phyloP scores from a whole-genome alignment of 176 grass and related monocot genomes.

The barley (Hordeum vulgare) region MorexV3_pseudomolecules_assembly NC_058518.1:513696989-513697488 shows the following conservation, averaged over 20 bases:
- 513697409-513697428: slow-evolving; percentile 71
- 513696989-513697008: neutral
- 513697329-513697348: neutral
- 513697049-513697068: neutral
- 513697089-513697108: neutral
- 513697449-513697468: slow-evolving; percentile 72
- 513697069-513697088: neutral
- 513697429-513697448: slow-evolving; percentile 73
- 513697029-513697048: neutral
- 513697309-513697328: neutral
- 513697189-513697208: neutral
- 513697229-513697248: neutral
- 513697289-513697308: neutral
- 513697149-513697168: neutral
- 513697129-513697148: neutral
- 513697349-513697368: neutral
- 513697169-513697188: neutral
- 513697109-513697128: neutral
- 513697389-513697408: neutral
- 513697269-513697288: neutral
- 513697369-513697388: neutral
- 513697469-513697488: slow-evolving; percentile 63
- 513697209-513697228: neutral
- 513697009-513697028: neutral
- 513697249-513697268: neutral